Evolutionary conservation across 768 basidiomycete genomes (phyloP).

Genomic region (Nidularia pulvinata): DNA sequence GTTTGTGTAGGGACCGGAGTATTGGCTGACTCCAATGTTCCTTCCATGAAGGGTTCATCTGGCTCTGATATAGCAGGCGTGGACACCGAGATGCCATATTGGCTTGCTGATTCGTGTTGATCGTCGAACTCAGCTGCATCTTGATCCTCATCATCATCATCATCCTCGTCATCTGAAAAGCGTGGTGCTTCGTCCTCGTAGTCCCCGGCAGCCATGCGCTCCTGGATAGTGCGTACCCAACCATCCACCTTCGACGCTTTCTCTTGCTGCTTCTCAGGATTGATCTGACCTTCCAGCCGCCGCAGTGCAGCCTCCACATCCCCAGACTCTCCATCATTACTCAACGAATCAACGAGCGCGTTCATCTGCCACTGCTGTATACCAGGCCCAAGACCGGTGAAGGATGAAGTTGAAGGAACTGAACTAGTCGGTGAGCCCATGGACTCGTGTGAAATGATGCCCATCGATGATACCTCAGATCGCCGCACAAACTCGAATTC

Average conservation of each 20-base stretch:
- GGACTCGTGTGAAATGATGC: slow-evolving; percentile 63
- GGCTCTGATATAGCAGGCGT: slow-evolving; percentile 5
- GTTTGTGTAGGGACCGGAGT: slow-evolving; percentile 33
- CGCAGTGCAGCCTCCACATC: slow-evolving; percentile 83
- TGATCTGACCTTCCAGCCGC: slow-evolving; percentile 85
- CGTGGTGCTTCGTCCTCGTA: slow-evolving; percentile 63
- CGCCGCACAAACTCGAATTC: slow-evolving; percentile 81
- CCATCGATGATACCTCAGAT: slow-evolving; percentile 83
- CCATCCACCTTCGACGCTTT: slow-evolving; percentile 79
- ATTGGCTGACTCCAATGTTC: slow-evolving; percentile 8
- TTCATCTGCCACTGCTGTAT: slow-evolving; percentile 87
- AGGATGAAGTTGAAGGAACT: slow-evolving; percentile 36
- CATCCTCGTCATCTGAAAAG: slow-evolving; percentile 44
- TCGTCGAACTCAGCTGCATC: slow-evolving; percentile 8
- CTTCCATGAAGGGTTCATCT: slow-evolving; percentile 5
- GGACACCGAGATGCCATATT: background rate
- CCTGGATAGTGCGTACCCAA: slow-evolving; percentile 76
- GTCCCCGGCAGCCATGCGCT: slow-evolving; percentile 63
- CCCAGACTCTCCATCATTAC: slow-evolving; percentile 73
- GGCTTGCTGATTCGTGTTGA: background rate
- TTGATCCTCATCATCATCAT: slow-evolving; percentile 22
- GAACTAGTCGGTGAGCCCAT: slow-evolving; percentile 47
- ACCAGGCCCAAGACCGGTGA: slow-evolving; percentile 36
- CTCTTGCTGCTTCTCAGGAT: slow-evolving; percentile 66
- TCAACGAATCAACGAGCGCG: slow-evolving; percentile 72